Percentiles rank a stretch among this genome's conserved stretches.
Conservation (phyloP, 768 basidiomycete genomes). For the Tylopilus sp. region DNA sequence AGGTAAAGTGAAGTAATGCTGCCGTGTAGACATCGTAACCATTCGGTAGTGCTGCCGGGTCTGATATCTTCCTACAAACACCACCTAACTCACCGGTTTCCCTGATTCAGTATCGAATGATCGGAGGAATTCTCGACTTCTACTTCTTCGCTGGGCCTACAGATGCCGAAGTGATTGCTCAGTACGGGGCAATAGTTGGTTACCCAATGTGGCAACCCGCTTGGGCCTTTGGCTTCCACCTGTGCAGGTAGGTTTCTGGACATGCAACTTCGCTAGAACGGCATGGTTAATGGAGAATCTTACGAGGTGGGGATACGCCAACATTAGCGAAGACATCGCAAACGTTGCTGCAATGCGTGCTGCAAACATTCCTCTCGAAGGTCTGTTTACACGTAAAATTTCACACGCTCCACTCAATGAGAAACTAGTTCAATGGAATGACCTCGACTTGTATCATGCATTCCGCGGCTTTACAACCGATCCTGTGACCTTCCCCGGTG, state of each 20-base stretch:
- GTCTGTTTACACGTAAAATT: slow-evolving; percentile 28
- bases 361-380: slow-evolving; percentile 76
- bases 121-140: slow-evolving; percentile 75
- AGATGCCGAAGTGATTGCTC: slow-evolving; percentile 57
- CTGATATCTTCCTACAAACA: slow-evolving; percentile 66
- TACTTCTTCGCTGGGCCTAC: slow-evolving; percentile 67
- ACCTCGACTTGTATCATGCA: slow-evolving; percentile 71
- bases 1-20: slow-evolving; percentile 37
- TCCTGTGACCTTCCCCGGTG: slow-evolving; percentile 56
- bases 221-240: slow-evolving; percentile 79
- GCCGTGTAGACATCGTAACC: slow-evolving; percentile 1
- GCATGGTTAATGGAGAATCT: background rate
- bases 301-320: slow-evolving; percentile 42
- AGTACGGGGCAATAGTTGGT: slow-evolving; percentile 67
- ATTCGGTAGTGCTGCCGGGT: slow-evolving; percentile 53
- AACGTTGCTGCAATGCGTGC: slow-evolving; percentile 57
- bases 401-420: background rate
- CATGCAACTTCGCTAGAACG: background rate
- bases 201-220: slow-evolving; percentile 67
- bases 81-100: slow-evolving; percentile 54
- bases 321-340: slow-evolving; percentile 55
- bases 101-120: slow-evolving; percentile 65
- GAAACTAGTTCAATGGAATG: slow-evolving; percentile 67
- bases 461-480: slow-evolving; percentile 68
- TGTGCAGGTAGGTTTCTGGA: slow-evolving; percentile 46